Evolutionary conservation across 1,284 basidiomycete species (phyloP), one percentile per base, ranked within the genome.

Genomic region (Ceratobasidium theobromae): DNA sequence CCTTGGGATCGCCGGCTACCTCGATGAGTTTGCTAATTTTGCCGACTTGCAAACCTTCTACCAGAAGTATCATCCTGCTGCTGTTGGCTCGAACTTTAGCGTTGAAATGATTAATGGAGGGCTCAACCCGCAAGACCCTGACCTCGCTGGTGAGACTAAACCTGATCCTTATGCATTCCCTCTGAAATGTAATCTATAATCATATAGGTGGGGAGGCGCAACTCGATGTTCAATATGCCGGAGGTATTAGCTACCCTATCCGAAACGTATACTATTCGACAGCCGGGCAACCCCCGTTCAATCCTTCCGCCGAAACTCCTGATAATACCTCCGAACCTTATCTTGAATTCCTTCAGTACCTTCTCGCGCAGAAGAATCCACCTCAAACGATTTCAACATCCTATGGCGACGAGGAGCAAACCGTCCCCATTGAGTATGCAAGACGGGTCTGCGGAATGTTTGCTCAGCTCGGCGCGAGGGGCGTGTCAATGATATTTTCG

Each of bases 391-490:
- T 87, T 68, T 84, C 84, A 27, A 87, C 85, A 0, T 83, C 81
- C 69, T 87, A 91, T 71, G 86, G 82, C 8, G 88, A 91, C 68
- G 77, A 85, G 68, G 87, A 88, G 66, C 85, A 87, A 72, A 86
- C 85, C 27, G 83, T 88, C 5, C 89, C 89, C 2, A 67, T 76
- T 53, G 77, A 73, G 28, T 91, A 84, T 70, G 88, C 89, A 9
- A 71, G 70, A 40, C 82, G 86, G 30, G 85, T 84, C 14, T 92
- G 89, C 74, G 70, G 73, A 33, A 80, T 79, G 12, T 87, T 91
- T 66, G 86, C 87, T 28, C 81, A 85, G 70, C 78, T 89, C 28
- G 84, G 86, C 48, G 82, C 80, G n/a, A 81, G 86, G 3, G 89
- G 89, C 38, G 78, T 85, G 16, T 83, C 85, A 2, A 69, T 89